Conservation (phyloP, 2,329 filamentous ascomycete genomes). For the Massarina eburnea region DNA sequence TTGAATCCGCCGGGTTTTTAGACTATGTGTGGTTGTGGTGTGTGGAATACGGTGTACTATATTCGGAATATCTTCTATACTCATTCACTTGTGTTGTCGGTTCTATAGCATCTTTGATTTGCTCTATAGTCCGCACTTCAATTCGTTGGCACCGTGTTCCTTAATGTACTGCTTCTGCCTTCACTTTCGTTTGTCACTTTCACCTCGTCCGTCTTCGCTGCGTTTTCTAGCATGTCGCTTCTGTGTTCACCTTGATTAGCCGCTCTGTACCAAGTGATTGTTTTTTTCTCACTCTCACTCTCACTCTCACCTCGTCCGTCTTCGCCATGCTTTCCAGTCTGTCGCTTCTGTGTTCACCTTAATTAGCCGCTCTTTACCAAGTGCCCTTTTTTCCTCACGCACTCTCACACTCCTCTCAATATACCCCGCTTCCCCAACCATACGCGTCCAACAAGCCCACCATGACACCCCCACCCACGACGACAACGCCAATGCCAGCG, state of each 20-base stretch:
- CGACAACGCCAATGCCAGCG: neutral
- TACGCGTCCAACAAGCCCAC: neutral
- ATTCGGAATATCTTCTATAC: neutral
- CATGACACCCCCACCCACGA: neutral
- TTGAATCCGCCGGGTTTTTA: slow-evolving; percentile 94
- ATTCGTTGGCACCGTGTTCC: neutral
- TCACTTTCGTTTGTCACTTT: neutral
- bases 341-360: too few species aligned
- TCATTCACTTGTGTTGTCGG: neutral
- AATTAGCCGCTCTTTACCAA: neutral
- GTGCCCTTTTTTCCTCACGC: neutral
- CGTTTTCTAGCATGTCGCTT: too few species aligned
- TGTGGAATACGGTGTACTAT: slow-evolving; percentile 19
- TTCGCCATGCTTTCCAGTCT: too few species aligned
- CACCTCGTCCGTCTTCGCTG: too few species aligned
- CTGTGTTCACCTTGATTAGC: too few species aligned
- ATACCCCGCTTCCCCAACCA: neutral
- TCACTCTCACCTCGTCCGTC: neutral
- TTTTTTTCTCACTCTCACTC: neutral
- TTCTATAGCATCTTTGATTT: neutral
- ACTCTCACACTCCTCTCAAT: neutral
- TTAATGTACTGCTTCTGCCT: neutral
- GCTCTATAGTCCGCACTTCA: slow-evolving; percentile 2
- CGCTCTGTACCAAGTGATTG: neutral
- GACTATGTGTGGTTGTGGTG: slow-evolving; percentile 14